Percentiles rank a stretch among this genome's conserved stretches.
These are phyloP conservation scores for Salix purpurea DNA, from an alignment of 345 rosid species.

Conservation along the genomic window DNA sequence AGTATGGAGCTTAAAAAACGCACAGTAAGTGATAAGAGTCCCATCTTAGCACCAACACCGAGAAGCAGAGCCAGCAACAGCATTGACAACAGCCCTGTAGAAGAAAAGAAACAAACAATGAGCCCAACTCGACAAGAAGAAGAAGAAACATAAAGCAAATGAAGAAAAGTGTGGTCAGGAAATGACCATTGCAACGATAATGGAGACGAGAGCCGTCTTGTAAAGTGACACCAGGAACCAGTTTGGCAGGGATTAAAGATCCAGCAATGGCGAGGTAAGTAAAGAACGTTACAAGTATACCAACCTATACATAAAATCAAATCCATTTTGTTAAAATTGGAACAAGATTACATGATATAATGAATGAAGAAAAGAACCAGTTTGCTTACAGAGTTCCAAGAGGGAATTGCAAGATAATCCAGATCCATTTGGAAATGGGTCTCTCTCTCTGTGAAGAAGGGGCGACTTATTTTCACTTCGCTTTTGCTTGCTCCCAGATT, in stretches of 20 bases:
- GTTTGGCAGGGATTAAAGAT: conserved; percentile 59
- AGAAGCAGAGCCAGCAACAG: conserved; percentile 51
- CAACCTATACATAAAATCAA: conserved; percentile 30
- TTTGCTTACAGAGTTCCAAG: not conserved
- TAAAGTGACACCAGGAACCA: conserved; percentile 54
- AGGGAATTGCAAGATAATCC: no score
- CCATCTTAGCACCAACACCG: conserved; percentile 50
- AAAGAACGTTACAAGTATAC: conserved; percentile 46
- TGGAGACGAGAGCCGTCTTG: conserved; percentile 64
- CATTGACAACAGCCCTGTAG: conserved; percentile 55
- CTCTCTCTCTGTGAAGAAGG: no score
- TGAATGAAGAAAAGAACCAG: not conserved
- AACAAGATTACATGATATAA: not conserved
- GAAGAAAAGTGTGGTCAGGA: not conserved
- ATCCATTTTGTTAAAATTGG: not conserved
- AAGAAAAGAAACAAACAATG: not conserved
- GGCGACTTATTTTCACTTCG: no score
- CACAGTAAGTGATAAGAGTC: conserved; percentile 57
- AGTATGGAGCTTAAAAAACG: conserved; percentile 4
- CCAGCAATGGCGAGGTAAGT: conserved; percentile 64
- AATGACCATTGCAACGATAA: conserved; percentile 74
- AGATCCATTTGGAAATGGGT: no score
- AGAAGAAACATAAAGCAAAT: not conserved
- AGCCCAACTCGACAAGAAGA: not conserved
- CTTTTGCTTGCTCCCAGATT: no score